These are phyloP conservation scores for Penicillium italicum DNA, from an alignment of 2,329 filamentous ascomycete species.

Conservation along the genomic window DNA sequence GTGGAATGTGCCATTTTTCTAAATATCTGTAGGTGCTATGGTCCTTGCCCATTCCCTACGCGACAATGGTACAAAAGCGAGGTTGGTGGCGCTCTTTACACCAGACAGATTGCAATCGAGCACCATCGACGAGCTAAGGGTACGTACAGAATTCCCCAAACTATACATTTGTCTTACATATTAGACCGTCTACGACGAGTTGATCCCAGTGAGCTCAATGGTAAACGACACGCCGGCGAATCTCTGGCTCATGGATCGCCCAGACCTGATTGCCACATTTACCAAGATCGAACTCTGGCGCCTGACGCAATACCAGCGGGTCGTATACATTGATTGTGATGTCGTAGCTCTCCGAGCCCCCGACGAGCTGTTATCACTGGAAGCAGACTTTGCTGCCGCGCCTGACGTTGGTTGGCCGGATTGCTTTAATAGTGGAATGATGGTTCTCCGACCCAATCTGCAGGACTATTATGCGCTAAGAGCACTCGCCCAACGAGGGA, in stretches of 20 bases:
- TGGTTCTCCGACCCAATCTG: constrained; percentile 83
- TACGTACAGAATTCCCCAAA: constrained; percentile 31
- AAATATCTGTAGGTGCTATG: constrained; percentile 69
- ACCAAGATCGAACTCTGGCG: constrained; percentile 97
- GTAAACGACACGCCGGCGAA: constrained; percentile 75
- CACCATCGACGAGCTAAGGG: constrained; percentile 75
- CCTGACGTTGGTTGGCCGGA: constrained; percentile 98
- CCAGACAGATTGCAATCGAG: constrained; percentile 71
- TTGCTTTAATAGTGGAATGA: constrained; percentile 95
- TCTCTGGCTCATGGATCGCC: constrained; percentile 84
- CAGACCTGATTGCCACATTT: constrained; percentile 86
- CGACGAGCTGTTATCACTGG: constrained; percentile 79
- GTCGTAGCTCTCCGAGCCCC: constrained; percentile 85
- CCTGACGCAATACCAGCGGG: constrained; percentile 81
- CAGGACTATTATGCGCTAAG: constrained; percentile 82
- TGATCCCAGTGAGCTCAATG: constrained; percentile 79
- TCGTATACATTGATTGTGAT: constrained; percentile 94
- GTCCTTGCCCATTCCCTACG: constrained; percentile 92
- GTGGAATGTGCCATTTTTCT: background rate
- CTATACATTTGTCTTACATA: background rate
- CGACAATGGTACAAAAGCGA: constrained; percentile 82
- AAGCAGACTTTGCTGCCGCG: constrained; percentile 64
- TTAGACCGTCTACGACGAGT: constrained; percentile 78
- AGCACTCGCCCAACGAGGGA: constrained; percentile 77
- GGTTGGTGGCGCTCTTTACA: constrained; percentile 79